Percentiles rank a stretch among this genome's conserved stretches.
Evolutionary conservation across 2,329 filamentous ascomycete genomes (phyloP).

Genomic region (Aspergillus sp.): DNA sequence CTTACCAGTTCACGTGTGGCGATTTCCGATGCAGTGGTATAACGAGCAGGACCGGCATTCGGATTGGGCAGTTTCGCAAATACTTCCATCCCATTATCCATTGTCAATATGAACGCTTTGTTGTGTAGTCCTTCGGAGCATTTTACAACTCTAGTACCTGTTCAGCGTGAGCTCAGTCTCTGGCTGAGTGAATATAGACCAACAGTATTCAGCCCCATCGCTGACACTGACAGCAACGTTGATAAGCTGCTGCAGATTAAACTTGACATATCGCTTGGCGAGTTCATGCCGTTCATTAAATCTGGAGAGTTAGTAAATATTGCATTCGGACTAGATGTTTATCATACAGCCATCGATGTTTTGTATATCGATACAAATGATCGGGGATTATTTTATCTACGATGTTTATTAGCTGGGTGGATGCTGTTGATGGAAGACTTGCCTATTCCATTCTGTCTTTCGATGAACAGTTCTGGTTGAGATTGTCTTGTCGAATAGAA

Average conservation of each 20-base stretch:
- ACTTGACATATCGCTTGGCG: conserved; percentile 22
- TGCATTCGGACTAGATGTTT: too few relatives aligned
- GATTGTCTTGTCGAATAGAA: conserved; percentile 1
- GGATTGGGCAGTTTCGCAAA: conserved; percentile 24
- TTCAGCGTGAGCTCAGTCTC: too few relatives aligned
- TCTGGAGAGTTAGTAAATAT: conserved; percentile 5
- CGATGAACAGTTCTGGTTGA: not conserved
- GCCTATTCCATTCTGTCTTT: not conserved
- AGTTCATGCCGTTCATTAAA: conserved; percentile 25
- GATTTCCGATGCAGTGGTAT: conserved; percentile 29
- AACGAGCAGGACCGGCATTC: conserved; percentile 19
- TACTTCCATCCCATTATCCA: conserved; percentile 25
- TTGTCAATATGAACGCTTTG: conserved; percentile 32
- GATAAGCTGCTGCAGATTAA: conserved; percentile 22
- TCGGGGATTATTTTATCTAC: conserved; percentile 8
- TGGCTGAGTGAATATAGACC: too few relatives aligned
- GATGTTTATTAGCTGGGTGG: not conserved
- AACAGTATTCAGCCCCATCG: too few relatives aligned
- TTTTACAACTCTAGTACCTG: conserved; percentile 24
- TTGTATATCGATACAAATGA: conserved; percentile 14
- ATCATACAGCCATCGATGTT: conserved; percentile 14
- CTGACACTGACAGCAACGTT: conserved; percentile 18
- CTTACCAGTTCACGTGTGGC: conserved; percentile 21
- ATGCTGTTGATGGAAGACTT: not conserved
- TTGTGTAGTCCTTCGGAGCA: conserved; percentile 28